Percentiles rank a stretch among this genome's conserved stretches.
Conservation (phyloP, 768 basidiomycete genomes). For the Exidia glandulosa region DNA sequence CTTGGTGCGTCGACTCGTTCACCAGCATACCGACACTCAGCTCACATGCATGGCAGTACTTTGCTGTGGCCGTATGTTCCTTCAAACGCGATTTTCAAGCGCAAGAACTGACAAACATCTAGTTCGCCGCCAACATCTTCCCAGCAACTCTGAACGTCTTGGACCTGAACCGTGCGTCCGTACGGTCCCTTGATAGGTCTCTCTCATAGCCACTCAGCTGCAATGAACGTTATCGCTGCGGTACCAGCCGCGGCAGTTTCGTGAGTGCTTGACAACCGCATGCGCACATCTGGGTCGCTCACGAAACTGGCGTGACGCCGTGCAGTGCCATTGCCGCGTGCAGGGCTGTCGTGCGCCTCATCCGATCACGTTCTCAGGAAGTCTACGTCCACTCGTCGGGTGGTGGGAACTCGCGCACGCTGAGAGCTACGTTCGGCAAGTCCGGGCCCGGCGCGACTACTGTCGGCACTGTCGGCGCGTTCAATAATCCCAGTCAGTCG, state of each 20-base stretch:
- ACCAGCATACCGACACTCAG: no score
- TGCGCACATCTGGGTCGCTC: neutral
- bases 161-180: neutral
- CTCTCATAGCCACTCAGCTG: neutral
- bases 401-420: neutral
- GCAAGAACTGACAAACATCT: no score
- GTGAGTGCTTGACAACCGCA: neutral
- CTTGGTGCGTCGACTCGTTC: no score
- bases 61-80: slow-evolving; percentile 61
- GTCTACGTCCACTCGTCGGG: neutral
- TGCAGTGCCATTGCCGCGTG: neutral
- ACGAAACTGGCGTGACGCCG: neutral
- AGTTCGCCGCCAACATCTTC: slow-evolving; percentile 53
- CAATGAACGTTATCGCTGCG: neutral
- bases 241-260: neutral
- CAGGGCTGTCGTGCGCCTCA: neutral
- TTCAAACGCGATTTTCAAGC: no score
- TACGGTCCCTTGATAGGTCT: neutral
- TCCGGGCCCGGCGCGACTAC: neutral
- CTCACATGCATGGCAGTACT: no score
- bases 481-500: neutral
- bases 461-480: neutral
- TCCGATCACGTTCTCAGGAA: neutral
- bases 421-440: neutral
- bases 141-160: slow-evolving; percentile 37